Percentiles rank a stretch among this genome's conserved stretches.
phyloP scores from a whole-genome alignment of 1,139 yeast genomes.

The Saccharomycopsis phalli region DNA sequence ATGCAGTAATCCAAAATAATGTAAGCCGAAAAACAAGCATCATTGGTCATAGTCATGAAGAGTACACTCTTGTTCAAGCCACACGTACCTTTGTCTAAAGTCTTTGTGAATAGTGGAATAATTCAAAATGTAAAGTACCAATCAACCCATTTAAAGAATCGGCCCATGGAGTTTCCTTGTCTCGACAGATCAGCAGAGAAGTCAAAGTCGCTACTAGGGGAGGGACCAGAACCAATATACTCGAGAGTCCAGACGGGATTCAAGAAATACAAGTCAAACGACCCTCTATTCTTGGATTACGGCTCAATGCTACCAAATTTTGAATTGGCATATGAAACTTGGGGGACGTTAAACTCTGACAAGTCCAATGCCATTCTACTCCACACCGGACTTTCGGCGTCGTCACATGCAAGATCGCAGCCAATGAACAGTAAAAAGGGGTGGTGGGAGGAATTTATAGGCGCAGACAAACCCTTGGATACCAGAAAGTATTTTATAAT shows the following conservation, averaged over 20 bases:
- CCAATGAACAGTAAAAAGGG: constrained; percentile 62
- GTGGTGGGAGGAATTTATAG: constrained; percentile 96
- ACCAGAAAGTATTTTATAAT: constrained; percentile 73
- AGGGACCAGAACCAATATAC: constrained; percentile 84
- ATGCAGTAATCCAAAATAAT: too few species aligned
- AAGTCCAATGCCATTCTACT: constrained; percentile 66
- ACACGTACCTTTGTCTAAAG: too few species aligned
- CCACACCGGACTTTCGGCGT: constrained; percentile 89
- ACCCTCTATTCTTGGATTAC: constrained; percentile 65
- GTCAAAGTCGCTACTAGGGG: constrained; percentile 41
- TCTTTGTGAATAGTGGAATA: too few species aligned
- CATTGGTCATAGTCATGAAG: too few species aligned
- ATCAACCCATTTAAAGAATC: constrained; percentile 29
- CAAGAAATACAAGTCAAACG: constrained; percentile 42
- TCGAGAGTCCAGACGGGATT: constrained; percentile 64
- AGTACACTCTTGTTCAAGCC: too few species aligned
- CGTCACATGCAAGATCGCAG: constrained; percentile 91
- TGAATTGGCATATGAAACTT: constrained; percentile 81
- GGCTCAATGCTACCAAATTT: constrained; percentile 73
- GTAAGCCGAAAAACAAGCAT: too few species aligned
- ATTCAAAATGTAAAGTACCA: too few species aligned
- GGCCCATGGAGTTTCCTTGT: constrained; percentile 76
- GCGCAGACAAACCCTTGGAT: constrained; percentile 72
- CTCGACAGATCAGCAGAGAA: constrained; percentile 66
- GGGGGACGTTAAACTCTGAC: constrained; percentile 65